phyloP scores from a whole-genome alignment of 805 yeast species.

The Komagataella phaffii region DNA sequence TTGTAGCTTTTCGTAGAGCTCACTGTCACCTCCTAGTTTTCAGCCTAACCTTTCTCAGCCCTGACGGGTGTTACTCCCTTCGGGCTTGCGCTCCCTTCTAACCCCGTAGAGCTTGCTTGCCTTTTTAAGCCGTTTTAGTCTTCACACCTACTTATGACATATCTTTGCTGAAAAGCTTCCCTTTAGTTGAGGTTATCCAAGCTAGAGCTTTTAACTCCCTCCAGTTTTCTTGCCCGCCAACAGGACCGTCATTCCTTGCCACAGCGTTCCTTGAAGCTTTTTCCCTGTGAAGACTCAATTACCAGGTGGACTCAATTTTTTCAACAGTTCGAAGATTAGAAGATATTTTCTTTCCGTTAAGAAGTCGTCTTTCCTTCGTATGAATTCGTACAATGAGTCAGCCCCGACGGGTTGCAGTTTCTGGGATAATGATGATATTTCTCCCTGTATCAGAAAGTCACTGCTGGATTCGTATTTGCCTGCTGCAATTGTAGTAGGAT shows the following conservation, averaged over 20 bases:
- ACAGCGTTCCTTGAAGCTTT: not conserved
- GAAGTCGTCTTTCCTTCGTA: not conserved
- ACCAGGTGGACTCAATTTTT: not conserved
- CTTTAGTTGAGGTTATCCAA: not conserved
- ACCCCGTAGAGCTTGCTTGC: no score
- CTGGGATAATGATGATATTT: conserved; percentile 2
- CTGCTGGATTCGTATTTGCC: conserved; percentile 4
- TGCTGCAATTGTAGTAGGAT: conserved; percentile 2
- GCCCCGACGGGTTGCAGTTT: not conserved
- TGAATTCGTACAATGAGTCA: not conserved
- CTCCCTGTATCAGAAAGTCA: not conserved
- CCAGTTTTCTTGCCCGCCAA: not conserved
- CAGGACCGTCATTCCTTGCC: not conserved
- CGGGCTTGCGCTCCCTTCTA: no score
- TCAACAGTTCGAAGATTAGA: not conserved
- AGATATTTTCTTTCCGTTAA: not conserved
- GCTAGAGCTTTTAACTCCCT: not conserved
- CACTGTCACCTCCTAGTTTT: not conserved
- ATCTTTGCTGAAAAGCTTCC: not conserved
- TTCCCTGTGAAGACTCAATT: not conserved
- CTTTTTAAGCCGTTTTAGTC: no score
- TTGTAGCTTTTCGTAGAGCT: not conserved
- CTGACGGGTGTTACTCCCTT: no score
- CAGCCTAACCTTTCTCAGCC: not conserved
- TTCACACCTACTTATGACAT: no score